phyloP scores from a whole-genome alignment of 805 yeast genomes.

The Saccharomyces mikatae region DNA sequence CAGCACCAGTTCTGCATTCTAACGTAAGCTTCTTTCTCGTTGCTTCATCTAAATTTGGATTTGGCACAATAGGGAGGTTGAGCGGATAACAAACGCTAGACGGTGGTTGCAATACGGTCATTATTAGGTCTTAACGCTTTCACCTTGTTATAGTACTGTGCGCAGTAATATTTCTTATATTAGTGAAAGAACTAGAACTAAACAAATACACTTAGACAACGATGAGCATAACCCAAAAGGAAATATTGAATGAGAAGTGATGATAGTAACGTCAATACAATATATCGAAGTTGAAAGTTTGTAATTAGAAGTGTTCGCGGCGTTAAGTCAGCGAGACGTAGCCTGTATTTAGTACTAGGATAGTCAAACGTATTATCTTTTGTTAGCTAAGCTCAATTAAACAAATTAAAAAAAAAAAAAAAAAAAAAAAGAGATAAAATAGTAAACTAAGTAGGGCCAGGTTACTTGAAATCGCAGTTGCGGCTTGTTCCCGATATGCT shows the following conservation, averaged over 20 bases:
- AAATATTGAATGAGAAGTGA: neutral
- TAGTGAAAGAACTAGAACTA: neutral
- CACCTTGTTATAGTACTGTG: neutral
- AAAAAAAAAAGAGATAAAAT: neutral
- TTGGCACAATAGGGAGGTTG: constrained; percentile 36
- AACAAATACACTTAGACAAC: neutral
- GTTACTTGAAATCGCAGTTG: neutral
- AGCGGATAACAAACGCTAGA: constrained; percentile 52
- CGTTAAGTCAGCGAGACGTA: neutral
- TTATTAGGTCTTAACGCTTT: constrained; percentile 13
- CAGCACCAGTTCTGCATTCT: constrained; percentile 61
- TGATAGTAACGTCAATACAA: neutral
- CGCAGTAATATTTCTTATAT: neutral
- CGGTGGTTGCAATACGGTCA: constrained; percentile 60
- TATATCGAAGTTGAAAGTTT: neutral
- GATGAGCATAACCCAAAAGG: neutral
- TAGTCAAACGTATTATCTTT: neutral
- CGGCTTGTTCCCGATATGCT: neutral
- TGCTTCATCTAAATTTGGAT: constrained; percentile 17
- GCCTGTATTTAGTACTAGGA: neutral
- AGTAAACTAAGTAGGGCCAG: neutral
- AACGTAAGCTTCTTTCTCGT: constrained; percentile 45
- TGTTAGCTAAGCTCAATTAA: neutral
- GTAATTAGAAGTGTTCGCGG: neutral
- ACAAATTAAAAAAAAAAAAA: neutral